These are phyloP conservation scores for Aspergillus proliferans DNA, from an alignment of 2,329 filamentous ascomycete species.

Conservation along the genomic window DNA sequence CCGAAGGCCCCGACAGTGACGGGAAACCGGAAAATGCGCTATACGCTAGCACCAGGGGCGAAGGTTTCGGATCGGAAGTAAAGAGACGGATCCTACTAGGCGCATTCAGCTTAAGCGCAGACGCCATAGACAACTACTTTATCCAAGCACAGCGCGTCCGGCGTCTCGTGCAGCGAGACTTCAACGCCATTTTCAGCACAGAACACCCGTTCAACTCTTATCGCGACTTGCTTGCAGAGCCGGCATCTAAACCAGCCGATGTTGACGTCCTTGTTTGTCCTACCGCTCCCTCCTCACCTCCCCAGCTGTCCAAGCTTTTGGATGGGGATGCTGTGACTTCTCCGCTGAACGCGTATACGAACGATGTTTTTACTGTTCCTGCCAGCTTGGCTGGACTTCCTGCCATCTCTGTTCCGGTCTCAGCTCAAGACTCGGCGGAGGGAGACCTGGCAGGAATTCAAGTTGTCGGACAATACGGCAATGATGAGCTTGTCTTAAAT, in stretches of 20 bases:
- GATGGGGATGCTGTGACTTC: conserved; percentile 19
- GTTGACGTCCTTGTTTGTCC: conserved; percentile 86
- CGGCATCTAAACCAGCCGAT: conserved; percentile 4
- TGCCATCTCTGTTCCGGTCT: conserved; percentile 73
- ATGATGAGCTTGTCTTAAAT: conserved; percentile 37
- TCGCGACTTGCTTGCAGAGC: conserved; percentile 3
- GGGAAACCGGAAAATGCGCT: conserved; percentile 51
- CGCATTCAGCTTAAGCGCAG: conserved; percentile 81
- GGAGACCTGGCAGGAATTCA: conserved; percentile 37
- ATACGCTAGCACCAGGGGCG: conserved; percentile 68
- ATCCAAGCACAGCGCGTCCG: conserved; percentile 86
- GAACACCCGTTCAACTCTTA: conserved; percentile 56
- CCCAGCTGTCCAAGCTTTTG: conserved; percentile 54
- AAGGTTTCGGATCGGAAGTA: conserved; percentile 77
- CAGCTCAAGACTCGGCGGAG: conserved; percentile 21
- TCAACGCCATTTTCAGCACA: conserved; percentile 68
- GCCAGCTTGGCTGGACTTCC: conserved; percentile 88
- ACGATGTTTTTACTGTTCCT: conserved; percentile 93
- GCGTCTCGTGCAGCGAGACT: conserved; percentile 76
- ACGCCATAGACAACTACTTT: conserved; percentile 94
- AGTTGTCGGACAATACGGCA: conserved; percentile 43
- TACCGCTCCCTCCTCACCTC: conserved; percentile 73
- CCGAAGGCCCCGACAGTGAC: conserved; percentile 43
- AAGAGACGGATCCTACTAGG: conserved; percentile 81
- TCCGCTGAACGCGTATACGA: conserved; percentile 73